Conservation (phyloP, 2,329 filamentous ascomycete species). For the Fusarium sp. region DNA sequence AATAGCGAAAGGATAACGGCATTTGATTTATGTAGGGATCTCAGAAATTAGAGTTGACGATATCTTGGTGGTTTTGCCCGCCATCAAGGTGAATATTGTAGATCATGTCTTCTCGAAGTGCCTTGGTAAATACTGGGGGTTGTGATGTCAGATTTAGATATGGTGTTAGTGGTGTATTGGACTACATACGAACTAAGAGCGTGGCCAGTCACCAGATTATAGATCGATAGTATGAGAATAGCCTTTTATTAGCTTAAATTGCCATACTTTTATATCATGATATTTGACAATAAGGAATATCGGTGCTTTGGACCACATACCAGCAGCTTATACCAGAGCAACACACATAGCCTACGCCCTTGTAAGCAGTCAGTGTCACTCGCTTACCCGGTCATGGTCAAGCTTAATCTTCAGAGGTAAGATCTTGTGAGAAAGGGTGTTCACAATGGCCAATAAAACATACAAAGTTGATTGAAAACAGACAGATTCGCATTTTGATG, state of each 20-base stretch:
- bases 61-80: slow-evolving; percentile 1
- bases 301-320: not conserved
- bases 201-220: not conserved
- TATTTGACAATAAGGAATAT: not conserved
- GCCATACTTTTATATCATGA: not conserved
- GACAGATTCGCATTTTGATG: not conserved
- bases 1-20: slow-evolving; percentile 22
- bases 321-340: not conserved
- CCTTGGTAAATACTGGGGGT: not conserved
- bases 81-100: slow-evolving; percentile 9
- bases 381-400: not conserved
- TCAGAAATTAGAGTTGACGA: not conserved
- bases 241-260: not conserved
- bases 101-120: not conserved
- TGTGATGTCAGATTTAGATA: not conserved
- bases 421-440: not conserved
- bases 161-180: slow-evolving; percentile 5
- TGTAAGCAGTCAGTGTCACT: not conserved
- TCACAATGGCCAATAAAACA: not conserved
- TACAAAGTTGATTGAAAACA: not conserved
- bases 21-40: slow-evolving; percentile 2
- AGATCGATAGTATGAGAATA: not conserved
- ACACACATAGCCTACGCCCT: not conserved
- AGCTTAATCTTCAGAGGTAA: not conserved
- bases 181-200: not conserved